phyloP scores from a whole-genome alignment of 1,284 basidiomycete species.

The Anthracocystis panici-leucophaei region DNA sequence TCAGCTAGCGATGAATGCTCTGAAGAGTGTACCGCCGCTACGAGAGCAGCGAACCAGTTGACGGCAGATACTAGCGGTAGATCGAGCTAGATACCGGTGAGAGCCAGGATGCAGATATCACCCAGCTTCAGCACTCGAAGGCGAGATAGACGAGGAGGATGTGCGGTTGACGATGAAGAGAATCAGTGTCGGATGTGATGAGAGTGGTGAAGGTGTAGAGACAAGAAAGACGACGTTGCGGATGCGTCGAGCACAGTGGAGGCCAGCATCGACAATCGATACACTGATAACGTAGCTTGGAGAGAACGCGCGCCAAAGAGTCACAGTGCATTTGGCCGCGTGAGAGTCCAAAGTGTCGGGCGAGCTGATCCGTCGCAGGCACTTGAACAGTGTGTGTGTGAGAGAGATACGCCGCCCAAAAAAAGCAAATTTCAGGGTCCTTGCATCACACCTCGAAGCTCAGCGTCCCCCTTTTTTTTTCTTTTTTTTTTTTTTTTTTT shows the following conservation, averaged over 20 bases:
- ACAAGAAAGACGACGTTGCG: background rate
- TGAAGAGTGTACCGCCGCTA: too few species aligned
- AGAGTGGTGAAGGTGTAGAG: background rate
- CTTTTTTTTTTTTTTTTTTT: background rate
- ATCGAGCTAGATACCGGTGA: too few species aligned
- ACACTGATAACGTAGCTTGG: background rate
- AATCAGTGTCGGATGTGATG: background rate
- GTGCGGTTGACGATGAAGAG: background rate
- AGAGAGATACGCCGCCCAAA: conserved; percentile 3
- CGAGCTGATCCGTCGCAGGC: conserved; percentile 3
- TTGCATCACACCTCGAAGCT: conserved; percentile 2
- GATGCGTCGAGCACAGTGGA: background rate
- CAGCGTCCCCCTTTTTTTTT: too few species aligned
- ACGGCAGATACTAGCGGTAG: too few species aligned
- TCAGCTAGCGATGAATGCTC: too few species aligned
- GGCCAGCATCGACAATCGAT: background rate
- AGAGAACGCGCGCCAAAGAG: conserved; percentile 26
- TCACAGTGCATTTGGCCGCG: conserved; percentile 22
- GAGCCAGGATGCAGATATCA: too few species aligned
- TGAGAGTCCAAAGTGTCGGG: conserved; percentile 9
- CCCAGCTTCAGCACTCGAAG: too few species aligned
- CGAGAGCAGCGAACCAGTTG: too few species aligned
- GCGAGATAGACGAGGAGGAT: background rate
- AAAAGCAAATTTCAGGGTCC: conserved; percentile 16
- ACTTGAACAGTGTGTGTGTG: conserved; percentile 1